Conservation (phyloP, 2,329 filamentous ascomycete species). For the Claviceps sp. region DNA sequence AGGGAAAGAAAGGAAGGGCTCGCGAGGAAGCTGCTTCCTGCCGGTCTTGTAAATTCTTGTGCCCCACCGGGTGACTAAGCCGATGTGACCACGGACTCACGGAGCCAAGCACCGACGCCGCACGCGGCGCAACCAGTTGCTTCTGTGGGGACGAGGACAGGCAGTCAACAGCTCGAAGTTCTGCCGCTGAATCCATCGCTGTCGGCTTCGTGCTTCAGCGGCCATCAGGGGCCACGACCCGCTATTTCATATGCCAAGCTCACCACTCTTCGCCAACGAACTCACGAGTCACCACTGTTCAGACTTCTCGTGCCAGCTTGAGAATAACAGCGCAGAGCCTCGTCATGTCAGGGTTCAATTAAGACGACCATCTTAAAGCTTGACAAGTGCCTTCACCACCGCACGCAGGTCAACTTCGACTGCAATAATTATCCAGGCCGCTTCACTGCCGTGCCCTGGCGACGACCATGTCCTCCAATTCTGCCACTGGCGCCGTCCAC, state of each 20-base stretch:
- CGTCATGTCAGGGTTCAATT: conserved; percentile 1
- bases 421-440: background rate
- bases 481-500: conserved; percentile 21
- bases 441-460: conserved; percentile 4
- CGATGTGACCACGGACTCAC: too few relatives aligned
- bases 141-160: too few relatives aligned
- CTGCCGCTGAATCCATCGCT: background rate
- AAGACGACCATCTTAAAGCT: background rate
- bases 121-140: background rate
- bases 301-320: background rate
- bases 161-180: too few relatives aligned
- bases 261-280: conserved; percentile 1
- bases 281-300: background rate
- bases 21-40: background rate
- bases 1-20: conserved; percentile 18
- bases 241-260: conserved; percentile 1
- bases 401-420: conserved; percentile 8
- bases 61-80: conserved; percentile 3
- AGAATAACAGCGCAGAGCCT: background rate
- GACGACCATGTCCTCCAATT: conserved; percentile 27
- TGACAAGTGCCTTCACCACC: conserved; percentile 7
- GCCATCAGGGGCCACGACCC: conserved; percentile 1
- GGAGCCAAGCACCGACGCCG: background rate
- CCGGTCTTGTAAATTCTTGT: background rate
- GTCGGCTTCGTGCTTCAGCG: background rate